Evolutionary conservation across 768 basidiomycete species (phyloP).

Genomic region (Russula emetica): DNA sequence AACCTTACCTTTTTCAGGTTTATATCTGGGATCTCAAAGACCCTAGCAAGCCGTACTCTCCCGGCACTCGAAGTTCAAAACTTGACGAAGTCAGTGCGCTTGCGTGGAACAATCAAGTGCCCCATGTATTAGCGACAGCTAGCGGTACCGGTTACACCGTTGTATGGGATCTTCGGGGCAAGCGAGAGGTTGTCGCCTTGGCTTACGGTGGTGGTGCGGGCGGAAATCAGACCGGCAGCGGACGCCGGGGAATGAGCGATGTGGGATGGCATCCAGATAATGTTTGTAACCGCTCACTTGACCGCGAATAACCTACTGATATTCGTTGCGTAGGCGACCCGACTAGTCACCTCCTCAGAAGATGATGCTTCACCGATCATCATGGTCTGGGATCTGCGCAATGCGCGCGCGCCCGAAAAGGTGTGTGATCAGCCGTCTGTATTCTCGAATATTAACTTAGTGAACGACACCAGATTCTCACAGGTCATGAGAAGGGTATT

Average conservation of each 20-base stretch:
- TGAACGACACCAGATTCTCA: conserved; percentile 62
- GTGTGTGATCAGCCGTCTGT: conserved; percentile 38
- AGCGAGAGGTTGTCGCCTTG: conserved; percentile 88
- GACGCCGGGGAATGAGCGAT: conserved; percentile 90
- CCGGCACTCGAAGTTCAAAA: conserved; percentile 74
- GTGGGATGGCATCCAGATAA: conserved; percentile 99
- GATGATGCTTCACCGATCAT: conserved; percentile 94
- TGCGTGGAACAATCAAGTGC: conserved; percentile 94
- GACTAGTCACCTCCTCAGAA: conserved; percentile 94
- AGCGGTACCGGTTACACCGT: conserved; percentile 94
- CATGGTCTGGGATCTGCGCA: conserved; percentile 98
- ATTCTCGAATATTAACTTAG: background rate
- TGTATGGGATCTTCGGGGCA: conserved; percentile 94
- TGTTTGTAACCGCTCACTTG: conserved; percentile 42
- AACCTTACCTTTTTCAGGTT: conserved; percentile 49
- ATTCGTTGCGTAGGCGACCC: conserved; percentile 63
- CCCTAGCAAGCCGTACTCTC: conserved; percentile 85
- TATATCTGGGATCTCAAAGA: conserved; percentile 96
- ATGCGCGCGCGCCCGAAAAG: conserved; percentile 97
- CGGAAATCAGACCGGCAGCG: conserved; percentile 67
- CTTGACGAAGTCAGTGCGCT: conserved; percentile 92
- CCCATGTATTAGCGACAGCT: conserved; percentile 88
- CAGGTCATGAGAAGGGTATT: conserved; percentile 94
- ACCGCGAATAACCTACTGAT: background rate
- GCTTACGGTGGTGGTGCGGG: conserved; percentile 85